Base-by-base conservation (phyloP, 495 filamentous ascomycete species). In the Penicillium lividum region DNA sequence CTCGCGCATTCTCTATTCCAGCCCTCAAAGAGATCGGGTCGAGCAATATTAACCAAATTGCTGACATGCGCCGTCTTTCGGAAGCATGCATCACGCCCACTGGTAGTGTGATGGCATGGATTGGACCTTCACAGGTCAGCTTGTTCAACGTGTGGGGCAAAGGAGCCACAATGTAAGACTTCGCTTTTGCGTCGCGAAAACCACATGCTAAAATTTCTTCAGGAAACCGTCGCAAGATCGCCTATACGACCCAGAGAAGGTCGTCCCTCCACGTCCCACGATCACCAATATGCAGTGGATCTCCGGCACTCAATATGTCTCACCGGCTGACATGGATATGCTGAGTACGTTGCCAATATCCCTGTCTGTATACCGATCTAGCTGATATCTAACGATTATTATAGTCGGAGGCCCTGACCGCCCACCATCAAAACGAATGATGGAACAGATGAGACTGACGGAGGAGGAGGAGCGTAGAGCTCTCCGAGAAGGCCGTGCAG, bases 241-340 rank as follows among this genome's bases (percentile, higher is more conserved):
- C 29, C 78, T 98, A 4, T 86, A 88, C 73, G 96, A 97, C 59
- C 83, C 88, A 5, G 77, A 87, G 58, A 82, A 86, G 13, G 64
- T 81, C 13, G 78, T 88, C 15, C 94, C 93, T 4, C 80, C 89
- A 13, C 83, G 94, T 31, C 95, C 94, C n/a, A 96, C 93, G 1
- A 98, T 98, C 47, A 93, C 90, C 8, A 97, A 94, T 61, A 68
- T 98, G 22, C 91, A 97, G 70, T 98, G 94, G 94, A 91, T 98
- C 40, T 86, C 92, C 0, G 95, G 94, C 2, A 97, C 95, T 11
- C 93, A 97, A 71, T 90, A 96, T 59, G 79, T 98, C 34, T 89
- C 89, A 16, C 87, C 91, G 13, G 78, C 87, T n/a, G 95, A 98
- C 68, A 84, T 98, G 75, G 94, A 98, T 62, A 70, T 95, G 7